Conservation (phyloP, 2,329 filamentous ascomycete genomes). For the Talaromyces sp. region DNA sequence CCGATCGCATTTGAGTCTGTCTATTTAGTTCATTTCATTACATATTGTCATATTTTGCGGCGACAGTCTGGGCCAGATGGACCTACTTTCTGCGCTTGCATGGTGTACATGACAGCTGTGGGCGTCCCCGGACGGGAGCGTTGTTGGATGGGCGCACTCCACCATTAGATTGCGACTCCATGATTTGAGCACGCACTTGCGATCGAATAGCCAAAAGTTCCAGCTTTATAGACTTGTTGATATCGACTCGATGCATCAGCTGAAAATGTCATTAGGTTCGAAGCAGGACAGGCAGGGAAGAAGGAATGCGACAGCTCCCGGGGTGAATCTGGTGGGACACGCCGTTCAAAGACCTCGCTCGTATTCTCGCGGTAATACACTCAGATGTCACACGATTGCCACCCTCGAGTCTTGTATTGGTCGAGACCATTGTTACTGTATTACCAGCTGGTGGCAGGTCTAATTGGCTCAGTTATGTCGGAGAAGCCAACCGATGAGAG, state of each 20-base stretch:
- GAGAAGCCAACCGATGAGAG: neutral
- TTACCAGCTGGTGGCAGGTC: neutral
- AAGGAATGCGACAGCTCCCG: neutral
- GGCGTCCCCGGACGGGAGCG: slow-evolving; percentile 15
- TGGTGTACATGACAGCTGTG: slow-evolving; percentile 18
- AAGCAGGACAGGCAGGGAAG: neutral
- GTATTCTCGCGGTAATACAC: neutral
- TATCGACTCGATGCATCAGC: neutral
- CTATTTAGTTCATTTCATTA: neutral
- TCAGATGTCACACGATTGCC: neutral
- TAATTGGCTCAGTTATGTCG: neutral
- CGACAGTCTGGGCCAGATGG: neutral
- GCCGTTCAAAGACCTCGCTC: neutral
- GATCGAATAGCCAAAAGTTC: neutral
- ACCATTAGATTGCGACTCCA: slow-evolving; percentile 8
- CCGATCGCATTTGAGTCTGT: slow-evolving; percentile 18
- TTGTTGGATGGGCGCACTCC: slow-evolving; percentile 8
- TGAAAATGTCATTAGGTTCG: neutral
- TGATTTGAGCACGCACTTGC: neutral
- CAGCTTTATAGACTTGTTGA: neutral
- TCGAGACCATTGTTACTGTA: neutral
- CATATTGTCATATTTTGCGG: neutral
- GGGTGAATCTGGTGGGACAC: neutral
- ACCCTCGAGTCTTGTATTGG: neutral
- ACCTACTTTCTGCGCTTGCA: slow-evolving; percentile 20